Percentiles rank a stretch among this genome's conserved stretches.
Conservation (phyloP, 805 yeast genomes). For the Saturnispora sanitii region DNA sequence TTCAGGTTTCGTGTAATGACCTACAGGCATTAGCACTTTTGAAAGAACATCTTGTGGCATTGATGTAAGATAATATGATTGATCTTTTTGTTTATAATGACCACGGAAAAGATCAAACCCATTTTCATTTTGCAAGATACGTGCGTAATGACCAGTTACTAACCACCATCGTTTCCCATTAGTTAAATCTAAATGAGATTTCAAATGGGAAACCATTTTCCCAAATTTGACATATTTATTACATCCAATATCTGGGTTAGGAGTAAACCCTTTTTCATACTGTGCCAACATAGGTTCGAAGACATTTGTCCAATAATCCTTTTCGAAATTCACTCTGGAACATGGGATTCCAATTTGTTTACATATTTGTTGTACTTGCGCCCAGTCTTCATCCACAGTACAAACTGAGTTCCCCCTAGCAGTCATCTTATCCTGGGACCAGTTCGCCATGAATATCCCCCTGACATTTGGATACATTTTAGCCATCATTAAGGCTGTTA, state of each 20-base stretch:
- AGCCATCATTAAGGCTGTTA: slow-evolving; percentile 54
- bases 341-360: slow-evolving; percentile 53
- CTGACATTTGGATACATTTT: slow-evolving; percentile 47
- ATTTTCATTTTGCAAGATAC: slow-evolving; percentile 35
- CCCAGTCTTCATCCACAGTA: slow-evolving; percentile 75
- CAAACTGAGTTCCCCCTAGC: slow-evolving; percentile 37
- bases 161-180: slow-evolving; percentile 54
- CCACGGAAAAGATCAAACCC: slow-evolving; percentile 47
- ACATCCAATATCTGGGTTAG: slow-evolving; percentile 91
- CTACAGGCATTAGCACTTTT: slow-evolving; percentile 67
- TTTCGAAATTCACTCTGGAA: slow-evolving; percentile 73
- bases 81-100: slow-evolving; percentile 60
- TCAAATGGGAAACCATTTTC: slow-evolving; percentile 47
- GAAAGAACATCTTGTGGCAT: slow-evolving; percentile 37
- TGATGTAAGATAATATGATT: slow-evolving; percentile 79
- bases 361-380: slow-evolving; percentile 63
- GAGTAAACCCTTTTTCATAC: slow-evolving; percentile 70
- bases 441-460: slow-evolving; percentile 92
- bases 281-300: slow-evolving; percentile 82
- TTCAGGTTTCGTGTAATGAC: slow-evolving; percentile 64
- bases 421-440: slow-evolving; percentile 39
- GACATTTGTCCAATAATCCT: slow-evolving; percentile 87
- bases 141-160: slow-evolving; percentile 79
- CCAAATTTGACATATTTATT: slow-evolving; percentile 86
- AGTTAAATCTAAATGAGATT: neutral